Conservation (phyloP, 2,329 filamentous ascomycete genomes). For the Coniochaeta prunicola region DNA sequence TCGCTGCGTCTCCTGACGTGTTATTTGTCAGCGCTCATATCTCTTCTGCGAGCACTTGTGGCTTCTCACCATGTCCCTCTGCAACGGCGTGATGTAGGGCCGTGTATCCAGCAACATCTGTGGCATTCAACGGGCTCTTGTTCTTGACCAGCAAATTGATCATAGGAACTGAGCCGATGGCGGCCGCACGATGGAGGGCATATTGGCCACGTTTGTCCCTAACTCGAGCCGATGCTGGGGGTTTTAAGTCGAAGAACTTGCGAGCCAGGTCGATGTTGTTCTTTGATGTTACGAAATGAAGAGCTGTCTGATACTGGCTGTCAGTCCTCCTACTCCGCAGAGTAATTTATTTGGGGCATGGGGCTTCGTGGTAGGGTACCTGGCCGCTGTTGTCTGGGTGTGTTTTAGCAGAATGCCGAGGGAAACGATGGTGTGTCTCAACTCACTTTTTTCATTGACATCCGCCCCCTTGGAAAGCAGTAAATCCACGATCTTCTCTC, state of each 20-base stretch:
- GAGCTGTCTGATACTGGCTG: slow-evolving; percentile 55
- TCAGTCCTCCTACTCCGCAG: background rate
- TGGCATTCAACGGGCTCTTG: slow-evolving; percentile 73
- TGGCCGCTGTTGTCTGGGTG: background rate
- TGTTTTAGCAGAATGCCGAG: slow-evolving; percentile 9
- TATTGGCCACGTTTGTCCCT: slow-evolving; percentile 87
- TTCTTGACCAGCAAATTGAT: slow-evolving; percentile 70
- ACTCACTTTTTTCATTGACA: slow-evolving; percentile 62
- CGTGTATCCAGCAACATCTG: slow-evolving; percentile 76
- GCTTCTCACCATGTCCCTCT: slow-evolving; percentile 58
- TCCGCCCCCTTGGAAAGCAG: slow-evolving; percentile 65
- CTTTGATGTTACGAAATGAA: slow-evolving; percentile 91
- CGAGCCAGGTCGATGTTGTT: slow-evolving; percentile 75
- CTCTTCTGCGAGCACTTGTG: slow-evolving; percentile 2
- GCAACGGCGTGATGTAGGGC: slow-evolving; percentile 83
- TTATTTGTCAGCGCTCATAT: background rate
- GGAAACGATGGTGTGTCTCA: background rate
- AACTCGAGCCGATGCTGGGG: slow-evolving; percentile 65
- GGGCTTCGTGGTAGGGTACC: slow-evolving; percentile 51
- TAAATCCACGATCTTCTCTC: slow-evolving; percentile 59
- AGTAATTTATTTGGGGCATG: slow-evolving; percentile 33
- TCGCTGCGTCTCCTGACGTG: slow-evolving; percentile 63
- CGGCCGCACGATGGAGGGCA: slow-evolving; percentile 84
- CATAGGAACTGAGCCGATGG: slow-evolving; percentile 83
- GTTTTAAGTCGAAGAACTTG: slow-evolving; percentile 64